A percentile compares a stretch with the other conserved stretches of the same genome.
phyloP scores from a whole-genome alignment of 805 yeast genomes.

The Lachancea quebecensis region DNA sequence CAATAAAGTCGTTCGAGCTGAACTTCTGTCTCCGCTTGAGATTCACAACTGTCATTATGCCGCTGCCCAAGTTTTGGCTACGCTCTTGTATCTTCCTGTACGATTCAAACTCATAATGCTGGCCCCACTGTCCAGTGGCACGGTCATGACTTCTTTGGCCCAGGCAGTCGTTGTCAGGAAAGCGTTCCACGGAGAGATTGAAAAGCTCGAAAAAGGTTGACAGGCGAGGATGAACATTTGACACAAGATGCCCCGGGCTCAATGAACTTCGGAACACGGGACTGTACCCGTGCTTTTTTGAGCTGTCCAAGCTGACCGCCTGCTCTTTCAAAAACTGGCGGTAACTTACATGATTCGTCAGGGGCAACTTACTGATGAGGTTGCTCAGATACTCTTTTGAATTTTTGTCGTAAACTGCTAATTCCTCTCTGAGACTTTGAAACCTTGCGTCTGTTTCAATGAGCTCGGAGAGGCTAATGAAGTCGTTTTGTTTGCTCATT shows the following conservation, averaged over 20 bases:
- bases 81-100: conserved; percentile 38
- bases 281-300: conserved; percentile 40
- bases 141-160: conserved; percentile 37
- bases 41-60: conserved; percentile 41
- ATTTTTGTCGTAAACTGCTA: conserved; percentile 16
- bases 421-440: conserved; percentile 11
- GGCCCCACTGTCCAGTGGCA: conserved; percentile 34
- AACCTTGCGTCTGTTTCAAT: conserved; percentile 21
- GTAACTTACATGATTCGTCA: conserved; percentile 22
- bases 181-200: conserved; percentile 34
- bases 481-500: background rate
- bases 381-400: conserved; percentile 24
- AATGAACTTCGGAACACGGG: conserved; percentile 43
- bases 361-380: conserved; percentile 19
- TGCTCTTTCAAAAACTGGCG: conserved; percentile 25
- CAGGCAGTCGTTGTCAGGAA: conserved; percentile 37
- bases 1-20: conserved; percentile 38
- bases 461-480: conserved; percentile 20
- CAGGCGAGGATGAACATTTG: conserved; percentile 38
- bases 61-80: conserved; percentile 48
- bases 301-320: conserved; percentile 33
- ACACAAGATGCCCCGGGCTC: conserved; percentile 30
- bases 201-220: conserved; percentile 42
- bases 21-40: conserved; percentile 29
- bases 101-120: conserved; percentile 38